Evolutionary conservation across 805 yeast species (phyloP), one percentile per base, ranked within the genome.

Genomic region (Wickerhamomyces silvicola): DNA sequence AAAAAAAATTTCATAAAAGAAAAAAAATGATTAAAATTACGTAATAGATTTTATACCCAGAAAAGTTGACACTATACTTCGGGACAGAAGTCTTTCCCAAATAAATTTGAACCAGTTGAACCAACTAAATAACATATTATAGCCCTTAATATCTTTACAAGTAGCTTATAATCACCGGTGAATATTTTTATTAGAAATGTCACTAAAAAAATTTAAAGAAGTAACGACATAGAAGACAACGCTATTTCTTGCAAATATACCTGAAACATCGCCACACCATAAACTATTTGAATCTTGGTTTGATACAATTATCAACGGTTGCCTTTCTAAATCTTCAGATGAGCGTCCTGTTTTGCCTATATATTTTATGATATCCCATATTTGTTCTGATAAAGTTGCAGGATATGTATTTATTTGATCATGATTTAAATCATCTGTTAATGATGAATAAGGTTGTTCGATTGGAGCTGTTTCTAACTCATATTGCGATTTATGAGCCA

Each of bases 11-110:
- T n/a, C n/a, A n/a, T n/a, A n/a, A n/a, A n/a, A n/a, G n/a, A n/a
- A n/a, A n/a, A n/a, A n/a, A n/a, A n/a, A n/a, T n/a, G n/a, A n/a
- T n/a, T n/a, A n/a, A n/a, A n/a, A n/a, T n/a, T n/a, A n/a, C n/a
- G n/a, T n/a, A n/a, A n/a, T n/a, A n/a, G n/a, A n/a, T n/a, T n/a
- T n/a, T n/a, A n/a, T n/a, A n/a, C n/a, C n/a, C n/a, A n/a, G n/a
- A n/a, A n/a, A n/a, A n/a, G n/a, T n/a, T n/a, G n/a, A n/a, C n/a
- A 12, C 10, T 18, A 16, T 3, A 32, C 34, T 32, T 6, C 18
- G 2, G 49, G 45, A 29, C 53, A 50, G 14, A 48, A 46, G 3
- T 14, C 37, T 4, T 28, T 20, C 1, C 52, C 53, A 22, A 50
- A 42, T 19, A 43, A 19, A 2, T 7, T 16, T 4, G 27, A 14